Percentiles rank a stretch among this genome's conserved stretches.
Evolutionary conservation across 2,329 filamentous ascomycete genomes (phyloP).

Genomic region (Pleoardoris graminearum): DNA sequence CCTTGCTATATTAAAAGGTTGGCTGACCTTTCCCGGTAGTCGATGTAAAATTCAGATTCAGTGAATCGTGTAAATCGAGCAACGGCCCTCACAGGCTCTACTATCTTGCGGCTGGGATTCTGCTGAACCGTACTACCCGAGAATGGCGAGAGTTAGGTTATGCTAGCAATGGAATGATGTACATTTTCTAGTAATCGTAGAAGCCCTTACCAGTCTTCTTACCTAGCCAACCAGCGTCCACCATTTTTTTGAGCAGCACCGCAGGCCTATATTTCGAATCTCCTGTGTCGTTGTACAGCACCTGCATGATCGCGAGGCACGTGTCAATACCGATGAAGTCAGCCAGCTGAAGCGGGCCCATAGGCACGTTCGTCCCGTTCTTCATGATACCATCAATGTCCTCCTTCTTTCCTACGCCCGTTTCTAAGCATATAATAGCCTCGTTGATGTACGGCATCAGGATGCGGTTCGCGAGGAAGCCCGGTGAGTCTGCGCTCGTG

Average conservation of each 20-base stretch:
- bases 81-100: too few species aligned
- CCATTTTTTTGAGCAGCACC: slow-evolving; percentile 89
- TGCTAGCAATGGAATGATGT: too few species aligned
- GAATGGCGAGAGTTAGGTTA: too few species aligned
- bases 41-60: too few species aligned
- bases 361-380: slow-evolving; percentile 97
- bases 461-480: slow-evolving; percentile 94
- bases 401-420: slow-evolving; percentile 82
- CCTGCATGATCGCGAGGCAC: slow-evolving; percentile 95
- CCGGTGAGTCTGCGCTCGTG: slow-evolving; percentile 84
- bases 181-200: slow-evolving; percentile 85
- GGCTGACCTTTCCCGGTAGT: too few species aligned
- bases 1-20: too few species aligned
- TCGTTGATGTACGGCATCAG: slow-evolving; percentile 99
- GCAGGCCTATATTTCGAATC: slow-evolving; percentile 95
- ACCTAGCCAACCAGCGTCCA: slow-evolving; percentile 94
- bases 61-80: too few species aligned
- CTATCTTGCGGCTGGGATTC: too few species aligned
- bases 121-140: too few species aligned
- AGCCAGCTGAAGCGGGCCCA: slow-evolving; percentile 90
- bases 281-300: slow-evolving; percentile 85
- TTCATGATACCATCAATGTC: slow-evolving; percentile 99
- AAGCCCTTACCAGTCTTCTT: slow-evolving; percentile 98
- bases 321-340: slow-evolving; percentile 98
- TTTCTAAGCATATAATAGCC: slow-evolving; percentile 93